Evolutionary conservation across 306 rosid species (phyloP).

Genomic region (Prunus campanulata): DNA sequence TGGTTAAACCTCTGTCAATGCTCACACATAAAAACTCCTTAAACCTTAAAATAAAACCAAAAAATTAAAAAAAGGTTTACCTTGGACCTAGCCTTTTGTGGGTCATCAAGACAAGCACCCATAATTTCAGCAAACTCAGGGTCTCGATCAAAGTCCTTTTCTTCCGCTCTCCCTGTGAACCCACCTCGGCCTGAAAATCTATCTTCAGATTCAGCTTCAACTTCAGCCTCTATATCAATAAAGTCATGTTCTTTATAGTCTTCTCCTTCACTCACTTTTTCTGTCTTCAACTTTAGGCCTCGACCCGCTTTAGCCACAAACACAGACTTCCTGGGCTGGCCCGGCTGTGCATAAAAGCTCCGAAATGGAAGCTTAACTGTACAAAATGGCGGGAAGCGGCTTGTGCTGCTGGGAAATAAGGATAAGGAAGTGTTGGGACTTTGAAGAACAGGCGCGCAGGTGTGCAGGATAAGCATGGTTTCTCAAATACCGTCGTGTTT

Average conservation of each 20-base stretch:
- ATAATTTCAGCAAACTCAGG: conserved; percentile 84
- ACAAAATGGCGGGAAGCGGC: conserved; percentile 24
- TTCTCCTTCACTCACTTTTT: conserved; percentile 29
- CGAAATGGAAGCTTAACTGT: conserved; percentile 3
- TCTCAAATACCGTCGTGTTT: not conserved
- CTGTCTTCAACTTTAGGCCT: conserved; percentile 23
- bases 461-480: conserved; percentile 44
- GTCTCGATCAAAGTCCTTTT: conserved; percentile 64
- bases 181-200: conserved; percentile 41
- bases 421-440: conserved; percentile 23
- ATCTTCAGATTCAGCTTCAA: conserved; percentile 24
- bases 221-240: conserved; percentile 18
- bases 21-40: not conserved
- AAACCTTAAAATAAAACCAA: not conserved
- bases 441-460: conserved; percentile 30
- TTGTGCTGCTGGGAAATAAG: conserved; percentile 20
- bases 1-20: conserved; percentile 6
- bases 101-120: conserved; percentile 66
- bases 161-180: conserved; percentile 41
- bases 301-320: conserved; percentile 26
- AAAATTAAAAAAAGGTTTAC: conserved; percentile 33
- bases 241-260: conserved; percentile 18
- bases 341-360: not conserved
- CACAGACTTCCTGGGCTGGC: conserved; percentile 9
- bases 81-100: conserved; percentile 66